Percentiles rank a stretch among this genome's conserved stretches.
phyloP scores from a whole-genome alignment of 345 rosid genomes.

The Eutrema yunnanense region DNA sequence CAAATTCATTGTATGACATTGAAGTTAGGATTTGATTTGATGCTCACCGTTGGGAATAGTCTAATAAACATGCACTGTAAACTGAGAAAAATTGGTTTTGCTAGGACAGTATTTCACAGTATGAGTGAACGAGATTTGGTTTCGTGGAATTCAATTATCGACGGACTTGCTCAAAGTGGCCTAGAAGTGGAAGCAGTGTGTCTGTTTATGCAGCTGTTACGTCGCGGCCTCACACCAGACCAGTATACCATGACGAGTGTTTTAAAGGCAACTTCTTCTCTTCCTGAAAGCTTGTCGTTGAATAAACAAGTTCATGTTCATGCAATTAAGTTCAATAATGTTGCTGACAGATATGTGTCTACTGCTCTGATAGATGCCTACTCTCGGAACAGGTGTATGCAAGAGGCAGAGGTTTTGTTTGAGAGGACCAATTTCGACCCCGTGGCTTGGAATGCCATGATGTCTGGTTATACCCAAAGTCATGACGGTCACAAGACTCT shows the following conservation, averaged over 20 bases:
- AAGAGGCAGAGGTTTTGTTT: slow-evolving; percentile 47
- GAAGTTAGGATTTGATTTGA: slow-evolving; percentile 42
- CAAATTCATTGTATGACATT: slow-evolving; percentile 44
- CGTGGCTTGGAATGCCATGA: slow-evolving; percentile 56
- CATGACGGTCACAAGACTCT: slow-evolving; percentile 35
- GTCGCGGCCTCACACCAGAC: slow-evolving; percentile 38
- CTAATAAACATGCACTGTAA: slow-evolving; percentile 51
- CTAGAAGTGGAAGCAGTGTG: slow-evolving; percentile 38
- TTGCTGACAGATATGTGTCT: slow-evolving; percentile 40
- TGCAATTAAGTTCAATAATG: slow-evolving; percentile 33
- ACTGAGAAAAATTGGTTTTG: slow-evolving; percentile 25
- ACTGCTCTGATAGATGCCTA: slow-evolving; percentile 57
- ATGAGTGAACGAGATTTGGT: slow-evolving; percentile 53
- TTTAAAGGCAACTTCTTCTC: slow-evolving; percentile 45
- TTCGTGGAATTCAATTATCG: slow-evolving; percentile 61
- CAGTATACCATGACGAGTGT: slow-evolving; percentile 49
- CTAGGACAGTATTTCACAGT: slow-evolving; percentile 31
- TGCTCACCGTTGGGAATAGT: slow-evolving; percentile 44
- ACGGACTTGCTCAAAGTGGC: slow-evolving; percentile 36
- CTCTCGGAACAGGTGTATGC: slow-evolving; percentile 39
- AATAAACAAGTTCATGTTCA: slow-evolving; percentile 51
- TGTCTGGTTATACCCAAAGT: slow-evolving; percentile 42
- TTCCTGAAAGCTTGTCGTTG: slow-evolving; percentile 37
- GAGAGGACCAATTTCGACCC: slow-evolving; percentile 33
- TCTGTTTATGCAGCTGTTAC: slow-evolving; percentile 38